These are phyloP conservation scores for Teunomyces barrocoloradensis DNA, from an alignment of 805 yeast species.

Conservation along the genomic window DNA sequence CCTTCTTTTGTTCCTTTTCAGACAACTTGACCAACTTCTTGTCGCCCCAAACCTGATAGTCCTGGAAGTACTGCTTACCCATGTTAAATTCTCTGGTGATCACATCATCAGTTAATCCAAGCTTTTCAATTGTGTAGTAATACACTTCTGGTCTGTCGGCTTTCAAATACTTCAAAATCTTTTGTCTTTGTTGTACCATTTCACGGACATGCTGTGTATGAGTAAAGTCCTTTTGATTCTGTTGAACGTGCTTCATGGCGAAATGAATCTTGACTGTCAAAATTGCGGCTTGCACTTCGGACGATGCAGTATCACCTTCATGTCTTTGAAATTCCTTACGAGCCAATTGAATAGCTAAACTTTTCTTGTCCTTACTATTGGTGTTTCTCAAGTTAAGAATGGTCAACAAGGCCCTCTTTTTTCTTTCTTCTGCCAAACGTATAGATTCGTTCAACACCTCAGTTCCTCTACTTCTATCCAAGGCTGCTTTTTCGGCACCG, in stretches of 20 bases:
- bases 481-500: slow-evolving; percentile 69
- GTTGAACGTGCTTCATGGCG: slow-evolving; percentile 66
- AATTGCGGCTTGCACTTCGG: slow-evolving; percentile 95
- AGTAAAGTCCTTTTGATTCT: slow-evolving; percentile 68
- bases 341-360: slow-evolving; percentile 62
- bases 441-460: slow-evolving; percentile 28
- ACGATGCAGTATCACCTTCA: slow-evolving; percentile 91
- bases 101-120: slow-evolving; percentile 81
- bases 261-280: slow-evolving; percentile 78
- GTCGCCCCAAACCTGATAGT: slow-evolving; percentile 76
- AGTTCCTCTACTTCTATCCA: slow-evolving; percentile 36
- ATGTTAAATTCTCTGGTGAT: slow-evolving; percentile 78
- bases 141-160: slow-evolving; percentile 77
- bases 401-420: slow-evolving; percentile 67
- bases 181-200: slow-evolving; percentile 87
- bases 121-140: slow-evolving; percentile 79
- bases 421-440: slow-evolving; percentile 44
- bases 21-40: slow-evolving; percentile 53
- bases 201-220: slow-evolving; percentile 72
- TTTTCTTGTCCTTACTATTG: slow-evolving; percentile 52
- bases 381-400: slow-evolving; percentile 75
- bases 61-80: slow-evolving; percentile 76
- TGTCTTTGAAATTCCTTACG: slow-evolving; percentile 74
- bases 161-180: slow-evolving; percentile 76
- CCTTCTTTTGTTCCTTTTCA: slow-evolving; percentile 26